Percentiles rank a stretch among this genome's conserved stretches.
Conservation (phyloP, 1,139 yeast genomes). For the Nakaseomyces glabratus region DNA sequence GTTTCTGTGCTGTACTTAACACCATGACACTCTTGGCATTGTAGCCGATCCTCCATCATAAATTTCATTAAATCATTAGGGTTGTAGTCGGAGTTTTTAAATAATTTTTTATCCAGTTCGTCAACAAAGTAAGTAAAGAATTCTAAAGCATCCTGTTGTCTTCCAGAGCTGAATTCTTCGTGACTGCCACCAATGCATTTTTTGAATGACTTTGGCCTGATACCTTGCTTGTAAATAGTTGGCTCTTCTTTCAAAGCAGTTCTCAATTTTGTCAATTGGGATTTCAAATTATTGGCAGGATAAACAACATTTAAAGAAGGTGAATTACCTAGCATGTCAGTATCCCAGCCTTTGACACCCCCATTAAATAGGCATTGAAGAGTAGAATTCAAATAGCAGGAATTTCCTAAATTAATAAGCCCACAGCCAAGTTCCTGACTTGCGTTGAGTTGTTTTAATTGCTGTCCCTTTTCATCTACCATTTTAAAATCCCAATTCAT, state of each 20-base stretch:
- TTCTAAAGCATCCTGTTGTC: constrained; percentile 94
- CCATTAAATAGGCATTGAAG: constrained; percentile 57
- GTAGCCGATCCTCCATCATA: constrained; percentile 52
- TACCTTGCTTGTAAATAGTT: constrained; percentile 59
- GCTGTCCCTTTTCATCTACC: constrained; percentile 63
- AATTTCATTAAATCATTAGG: constrained; percentile 57
- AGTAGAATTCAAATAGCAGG: constrained; percentile 82
- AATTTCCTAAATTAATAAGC: constrained; percentile 78
- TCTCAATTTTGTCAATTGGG: constrained; percentile 68
- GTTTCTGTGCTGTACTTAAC: constrained; percentile 51
- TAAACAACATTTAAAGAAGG: constrained; percentile 35
- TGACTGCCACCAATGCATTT: constrained; percentile 67
- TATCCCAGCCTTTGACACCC: constrained; percentile 22
- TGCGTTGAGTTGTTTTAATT: constrained; percentile 55
- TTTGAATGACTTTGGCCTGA: constrained; percentile 71
- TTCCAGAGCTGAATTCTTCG: constrained; percentile 73
- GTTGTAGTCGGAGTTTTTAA: constrained; percentile 24
- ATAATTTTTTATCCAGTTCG: constrained; percentile 41
- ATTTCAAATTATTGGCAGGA: constrained; percentile 56
- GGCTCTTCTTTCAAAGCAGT: constrained; percentile 64
- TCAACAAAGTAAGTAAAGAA: constrained; percentile 64
- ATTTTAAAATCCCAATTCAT: constrained; percentile 86
- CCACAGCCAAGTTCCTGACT: constrained; percentile 52
- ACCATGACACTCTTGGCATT: constrained; percentile 52
- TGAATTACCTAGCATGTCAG: constrained; percentile 19